Evolutionary conservation across 306 rosid genomes (phyloP), one percentile per base, ranked within the genome.

Genomic region (Prinsepia uniflora): DNA sequence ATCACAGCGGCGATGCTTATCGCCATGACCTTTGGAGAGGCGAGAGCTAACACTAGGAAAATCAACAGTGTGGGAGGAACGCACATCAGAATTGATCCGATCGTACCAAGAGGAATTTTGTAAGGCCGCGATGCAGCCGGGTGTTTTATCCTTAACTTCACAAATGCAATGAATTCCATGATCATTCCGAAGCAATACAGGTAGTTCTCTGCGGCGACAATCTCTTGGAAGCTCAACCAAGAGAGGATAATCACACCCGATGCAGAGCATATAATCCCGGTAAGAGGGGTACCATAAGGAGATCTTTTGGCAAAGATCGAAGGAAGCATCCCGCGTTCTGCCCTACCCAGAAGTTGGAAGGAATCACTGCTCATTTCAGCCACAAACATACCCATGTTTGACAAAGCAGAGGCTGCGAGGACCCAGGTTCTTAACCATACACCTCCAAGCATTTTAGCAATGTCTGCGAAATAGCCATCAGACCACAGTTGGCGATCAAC

Each of bases 311-410:
- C 85, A 7, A 87, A 90, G 40, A 84, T 69, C 24, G 84, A 81
- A 54, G 93, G 92, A 79, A 87, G 85, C 90, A 87, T 84, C 36
- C 91, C 93, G 0, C 76, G 49, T 65, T 85, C 88, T 4, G 87
- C 88, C 90, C 87, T 90, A 0, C 96, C 92, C 72, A 81, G 74
- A 79, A 90, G 92, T 54, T 87, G 96, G 61, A 80, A 89, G 11
- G 96, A 85, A 55, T 89, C 90, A 4, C 96, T 81, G 65, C 90
- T 90, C 88, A 90, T 90, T 75, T 87, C 89, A 17, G 88, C 86
- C 57, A 85, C 76, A 67, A 87, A 90, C 86, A 87, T 82, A 22
- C 96, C 93, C 93, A 86, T 84, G 70, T 86, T 86, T 70, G 96
- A 90, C 66, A 86, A 59, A 7, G 96, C 96, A 75, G 93, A 70